Conservation (phyloP, 148 eudicot genomes). For the Persicaria maculosa region DNA sequence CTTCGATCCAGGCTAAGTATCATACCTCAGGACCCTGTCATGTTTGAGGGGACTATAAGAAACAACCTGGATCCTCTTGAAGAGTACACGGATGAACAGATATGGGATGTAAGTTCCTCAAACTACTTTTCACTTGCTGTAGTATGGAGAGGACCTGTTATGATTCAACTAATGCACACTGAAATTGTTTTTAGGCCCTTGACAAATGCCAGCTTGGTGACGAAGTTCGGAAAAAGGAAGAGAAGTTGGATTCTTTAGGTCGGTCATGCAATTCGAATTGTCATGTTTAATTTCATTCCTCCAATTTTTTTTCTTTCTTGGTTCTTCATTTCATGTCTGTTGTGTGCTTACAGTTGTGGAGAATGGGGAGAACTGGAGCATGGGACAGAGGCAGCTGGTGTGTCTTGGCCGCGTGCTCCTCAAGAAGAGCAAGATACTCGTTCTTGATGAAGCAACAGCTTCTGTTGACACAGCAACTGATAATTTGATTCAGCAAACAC, state of each 20-base stretch:
- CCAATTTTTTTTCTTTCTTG: too few species aligned
- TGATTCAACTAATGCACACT: neutral
- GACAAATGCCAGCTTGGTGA: slow-evolving; percentile 91
- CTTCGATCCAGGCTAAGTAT: slow-evolving; percentile 20
- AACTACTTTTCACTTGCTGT: neutral
- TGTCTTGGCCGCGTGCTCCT: slow-evolving; percentile 48
- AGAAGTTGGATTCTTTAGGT: slow-evolving; percentile 78
- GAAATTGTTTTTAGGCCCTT: slow-evolving; percentile 46
- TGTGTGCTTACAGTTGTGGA: slow-evolving; percentile 21
- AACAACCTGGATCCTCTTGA: slow-evolving; percentile 62
- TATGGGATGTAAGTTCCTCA: slow-evolving; percentile 41
- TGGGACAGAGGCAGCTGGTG: slow-evolving; percentile 48
- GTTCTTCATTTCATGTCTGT: neutral
- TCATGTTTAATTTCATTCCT: neutral
- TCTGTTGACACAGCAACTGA: slow-evolving; percentile 48
- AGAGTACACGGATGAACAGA: slow-evolving; percentile 50
- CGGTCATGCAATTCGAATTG: neutral
- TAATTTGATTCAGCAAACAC: slow-evolving; percentile 37
- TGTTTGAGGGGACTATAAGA: slow-evolving; percentile 64
- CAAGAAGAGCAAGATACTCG: slow-evolving; percentile 36
- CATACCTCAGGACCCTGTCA: slow-evolving; percentile 59
- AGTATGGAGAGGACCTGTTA: neutral
- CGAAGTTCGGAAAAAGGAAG: slow-evolving; percentile 68
- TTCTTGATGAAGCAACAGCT: slow-evolving; percentile 45
- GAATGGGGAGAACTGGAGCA: slow-evolving; percentile 53